phyloP scores from a whole-genome alignment of 2,329 filamentous ascomycete species.

The Lithohypha guttulata region DNA sequence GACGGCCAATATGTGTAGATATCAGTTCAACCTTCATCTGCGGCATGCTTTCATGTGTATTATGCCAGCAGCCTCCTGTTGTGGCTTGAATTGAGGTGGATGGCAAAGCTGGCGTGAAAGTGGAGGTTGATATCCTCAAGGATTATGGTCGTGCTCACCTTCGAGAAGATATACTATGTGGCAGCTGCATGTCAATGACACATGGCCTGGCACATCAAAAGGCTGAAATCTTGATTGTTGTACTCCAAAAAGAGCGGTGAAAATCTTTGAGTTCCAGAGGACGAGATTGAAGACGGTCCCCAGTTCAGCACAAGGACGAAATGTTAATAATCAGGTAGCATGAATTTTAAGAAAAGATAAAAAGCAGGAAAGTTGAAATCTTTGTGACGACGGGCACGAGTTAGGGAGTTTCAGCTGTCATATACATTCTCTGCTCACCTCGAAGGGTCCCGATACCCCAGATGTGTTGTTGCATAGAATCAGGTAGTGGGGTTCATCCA shows the following conservation, averaged over 20 bases:
- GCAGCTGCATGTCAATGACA: constrained; percentile 2
- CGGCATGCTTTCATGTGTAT: too few relatives aligned
- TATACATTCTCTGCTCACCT: constrained; percentile 7
- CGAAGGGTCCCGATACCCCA: constrained; percentile 6
- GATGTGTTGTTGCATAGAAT: constrained; percentile 4
- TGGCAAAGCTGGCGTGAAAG: too few relatives aligned
- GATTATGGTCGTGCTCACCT: constrained; percentile 1
- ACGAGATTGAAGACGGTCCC: too few relatives aligned
- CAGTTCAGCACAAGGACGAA: too few relatives aligned
- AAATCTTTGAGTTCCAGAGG: too few relatives aligned
- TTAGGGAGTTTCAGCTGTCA: constrained; percentile 9
- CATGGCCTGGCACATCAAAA: neutral
- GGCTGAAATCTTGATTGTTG: neutral
- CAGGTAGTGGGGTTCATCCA: neutral
- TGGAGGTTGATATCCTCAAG: too few relatives aligned
- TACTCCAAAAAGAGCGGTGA: neutral
- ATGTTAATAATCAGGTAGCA: too few relatives aligned
- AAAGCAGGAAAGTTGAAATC: constrained; percentile 2
- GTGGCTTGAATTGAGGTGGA: too few relatives aligned
- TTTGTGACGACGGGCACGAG: constrained; percentile 4
- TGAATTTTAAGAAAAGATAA: neutral
- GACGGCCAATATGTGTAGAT: too few relatives aligned
- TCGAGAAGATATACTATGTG: neutral
- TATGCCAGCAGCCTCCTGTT: too few relatives aligned
- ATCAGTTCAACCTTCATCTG: too few relatives aligned